Base-by-base conservation (phyloP, 2,329 filamentous ascomycete species). In the Cercospora sesami region DNA sequence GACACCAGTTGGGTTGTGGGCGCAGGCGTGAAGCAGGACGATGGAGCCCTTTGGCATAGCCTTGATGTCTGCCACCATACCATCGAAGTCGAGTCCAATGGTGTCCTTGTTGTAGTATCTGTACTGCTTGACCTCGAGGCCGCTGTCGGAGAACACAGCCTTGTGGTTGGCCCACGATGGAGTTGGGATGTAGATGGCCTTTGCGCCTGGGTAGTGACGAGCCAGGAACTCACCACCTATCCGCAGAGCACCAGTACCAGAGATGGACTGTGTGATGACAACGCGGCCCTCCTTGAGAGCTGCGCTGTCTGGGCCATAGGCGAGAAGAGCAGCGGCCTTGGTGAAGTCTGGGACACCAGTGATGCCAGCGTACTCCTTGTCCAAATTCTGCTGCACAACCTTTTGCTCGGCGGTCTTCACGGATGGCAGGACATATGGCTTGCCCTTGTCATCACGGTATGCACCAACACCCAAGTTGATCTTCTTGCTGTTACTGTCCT, bases 51-150 rank as follows among this genome's bases (percentile, higher is more conserved):
- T 88, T 75, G 94, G 93, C 67, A 94, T 93, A 74, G 86, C 88
- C 85, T 96, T 93, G 84, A 99, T 90, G 81, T 98, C 94, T 77
- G 87, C 90, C 68, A 97, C 79, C 86, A 99, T 88, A 77, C 95
- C 95, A 74, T 96, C 92, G 78, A 97, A 98, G 86, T 99, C 95
- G 73, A 99, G 90, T 66, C 94, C 94, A 79, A 97, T 98, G 78
- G 94, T 98, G 80, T 97, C 90, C 87, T 96, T 96, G 89, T 98
- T 92, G 86, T 98, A 99, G 89, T 99, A 99, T 77, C 92, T 88
- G 87, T 99, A 99, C 84, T 94, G 93, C 84, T 94, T 89, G 71
- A 98, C 93, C 82, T 92, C 87, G 73, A 99, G 87, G 67, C 94
- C 93, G 33, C 92, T 91, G 82, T 98, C 94, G 83, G 87, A 90